Percentiles rank a stretch among this genome's conserved stretches.
Conservation (phyloP, 352 stramenopile genomes). For the Phytophthora crassamura region DNA sequence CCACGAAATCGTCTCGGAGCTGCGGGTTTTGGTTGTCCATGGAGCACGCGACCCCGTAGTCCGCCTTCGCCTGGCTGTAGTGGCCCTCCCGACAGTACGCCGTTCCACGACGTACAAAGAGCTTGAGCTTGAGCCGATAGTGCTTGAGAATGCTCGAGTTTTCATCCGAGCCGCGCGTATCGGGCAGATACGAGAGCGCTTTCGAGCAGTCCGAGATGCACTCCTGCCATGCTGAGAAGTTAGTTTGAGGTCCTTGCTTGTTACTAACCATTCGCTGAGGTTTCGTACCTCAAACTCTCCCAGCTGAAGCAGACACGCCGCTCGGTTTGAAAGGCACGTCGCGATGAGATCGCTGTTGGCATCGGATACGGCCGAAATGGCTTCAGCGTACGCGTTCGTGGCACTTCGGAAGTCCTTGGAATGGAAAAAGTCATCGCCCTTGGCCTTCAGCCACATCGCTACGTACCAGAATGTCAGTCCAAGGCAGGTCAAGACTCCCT, state of each 20-base stretch:
- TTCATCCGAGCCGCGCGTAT: slow-evolving; percentile 47
- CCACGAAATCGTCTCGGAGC: slow-evolving; percentile 71
- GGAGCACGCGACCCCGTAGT: slow-evolving; percentile 80
- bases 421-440: slow-evolving; percentile 86
- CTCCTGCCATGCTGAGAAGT: slow-evolving; percentile 26
- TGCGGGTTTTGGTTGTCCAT: slow-evolving; percentile 79
- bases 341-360: slow-evolving; percentile 52
- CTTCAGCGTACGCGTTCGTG: slow-evolving; percentile 74
- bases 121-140: slow-evolving; percentile 76
- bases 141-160: slow-evolving; percentile 48
- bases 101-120: slow-evolving; percentile 76
- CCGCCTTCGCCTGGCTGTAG: slow-evolving; percentile 71
- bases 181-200: slow-evolving; percentile 68
- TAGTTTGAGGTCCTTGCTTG: neutral
- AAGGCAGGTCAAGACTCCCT: neutral
- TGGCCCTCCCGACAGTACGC: slow-evolving; percentile 69
- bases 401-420: slow-evolving; percentile 72
- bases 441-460: slow-evolving; percentile 89
- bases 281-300: slow-evolving; percentile 55
- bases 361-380: slow-evolving; percentile 41
- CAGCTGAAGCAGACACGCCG: slow-evolving; percentile 68
- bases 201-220: slow-evolving; percentile 76
- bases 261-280: neutral
- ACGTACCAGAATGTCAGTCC: neutral
- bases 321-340: slow-evolving; percentile 76